A percentile compares a stretch with the other conserved stretches of the same genome.
Conservation (phyloP, 1,284 basidiomycete genomes). For the Cryptococcus maquisensis region DNA sequence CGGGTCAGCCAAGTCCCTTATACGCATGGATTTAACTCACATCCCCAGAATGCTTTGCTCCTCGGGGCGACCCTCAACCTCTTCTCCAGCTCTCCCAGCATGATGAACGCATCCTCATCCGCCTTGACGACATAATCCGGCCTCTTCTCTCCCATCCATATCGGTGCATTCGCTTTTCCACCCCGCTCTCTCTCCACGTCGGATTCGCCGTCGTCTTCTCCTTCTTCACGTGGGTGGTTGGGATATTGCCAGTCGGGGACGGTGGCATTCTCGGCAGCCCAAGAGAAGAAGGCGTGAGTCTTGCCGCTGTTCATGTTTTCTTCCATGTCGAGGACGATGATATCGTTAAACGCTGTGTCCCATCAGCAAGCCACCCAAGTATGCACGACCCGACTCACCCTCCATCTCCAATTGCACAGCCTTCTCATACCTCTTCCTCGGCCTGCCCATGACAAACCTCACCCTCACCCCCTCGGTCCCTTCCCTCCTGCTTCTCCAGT, state of each 20-base stretch:
- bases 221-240: constrained; percentile 4
- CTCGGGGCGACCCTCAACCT: constrained; percentile 67
- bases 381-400: constrained; percentile 57
- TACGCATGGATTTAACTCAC: constrained; percentile 39
- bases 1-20: background rate
- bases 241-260: constrained; percentile 59
- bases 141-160: constrained; percentile 47
- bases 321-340: constrained; percentile 52
- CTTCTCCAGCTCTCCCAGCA: constrained; percentile 86
- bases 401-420: constrained; percentile 86
- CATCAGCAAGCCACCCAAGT: background rate
- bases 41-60: constrained; percentile 87
- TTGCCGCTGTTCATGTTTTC: constrained; percentile 55
- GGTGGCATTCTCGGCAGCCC: constrained; percentile 81
- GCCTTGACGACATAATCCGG: constrained; percentile 88
- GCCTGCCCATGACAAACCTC: constrained; percentile 85
- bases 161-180: constrained; percentile 6
- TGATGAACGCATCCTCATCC: constrained; percentile 91
- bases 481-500: constrained; percentile 69
- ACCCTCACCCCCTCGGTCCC: constrained; percentile 81
- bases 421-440: constrained; percentile 71
- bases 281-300: constrained; percentile 51
- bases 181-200: background rate
- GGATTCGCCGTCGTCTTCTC: background rate
- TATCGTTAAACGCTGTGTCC: constrained; percentile 61